Conservation (phyloP, 345 rosid species). For the Syzygium jambos region DNA sequence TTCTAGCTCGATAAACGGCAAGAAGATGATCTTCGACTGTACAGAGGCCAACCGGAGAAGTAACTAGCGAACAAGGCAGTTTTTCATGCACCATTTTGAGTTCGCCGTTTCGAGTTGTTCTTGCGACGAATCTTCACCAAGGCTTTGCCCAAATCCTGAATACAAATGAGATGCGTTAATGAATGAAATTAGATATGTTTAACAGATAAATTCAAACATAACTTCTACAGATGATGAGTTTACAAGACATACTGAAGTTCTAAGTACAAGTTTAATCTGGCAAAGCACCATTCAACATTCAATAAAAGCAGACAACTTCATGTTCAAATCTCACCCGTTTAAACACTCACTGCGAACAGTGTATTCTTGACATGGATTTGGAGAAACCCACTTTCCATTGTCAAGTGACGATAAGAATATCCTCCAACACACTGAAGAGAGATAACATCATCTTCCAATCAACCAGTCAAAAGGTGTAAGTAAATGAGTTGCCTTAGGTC, state of each 20-base stretch:
- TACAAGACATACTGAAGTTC: background rate
- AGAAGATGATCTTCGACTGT: background rate
- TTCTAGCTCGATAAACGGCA: background rate
- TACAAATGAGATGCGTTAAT: background rate
- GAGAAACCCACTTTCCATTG: background rate
- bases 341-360: background rate
- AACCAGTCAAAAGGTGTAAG: background rate
- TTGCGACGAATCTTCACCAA: constrained; percentile 45
- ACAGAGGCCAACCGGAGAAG: background rate
- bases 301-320: background rate
- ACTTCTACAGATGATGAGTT: background rate
- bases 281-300: background rate
- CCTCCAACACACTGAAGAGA: background rate
- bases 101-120: constrained; percentile 48
- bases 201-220: background rate
- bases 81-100: background rate
- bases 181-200: background rate
- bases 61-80: background rate
- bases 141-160: constrained; percentile 42
- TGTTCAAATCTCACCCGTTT: too few species aligned
- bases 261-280: background rate
- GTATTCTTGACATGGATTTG: background rate
- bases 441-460: background rate
- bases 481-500: background rate
- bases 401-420: background rate